Conservation (phyloP, 208 protist species). For the Trichomonas gallinae region DNA sequence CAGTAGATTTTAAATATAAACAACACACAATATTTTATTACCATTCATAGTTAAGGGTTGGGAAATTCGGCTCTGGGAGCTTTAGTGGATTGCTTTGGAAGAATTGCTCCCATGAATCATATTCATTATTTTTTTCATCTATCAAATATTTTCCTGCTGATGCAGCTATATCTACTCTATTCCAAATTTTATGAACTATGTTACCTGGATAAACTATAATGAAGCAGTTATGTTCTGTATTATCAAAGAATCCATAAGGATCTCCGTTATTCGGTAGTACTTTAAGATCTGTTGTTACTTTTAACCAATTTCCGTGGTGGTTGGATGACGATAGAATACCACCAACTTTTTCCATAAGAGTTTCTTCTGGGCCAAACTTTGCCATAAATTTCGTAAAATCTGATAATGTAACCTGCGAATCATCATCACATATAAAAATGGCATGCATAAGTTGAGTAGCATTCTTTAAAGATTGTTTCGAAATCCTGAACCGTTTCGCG, state of each 20-base stretch:
- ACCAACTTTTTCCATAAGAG: background rate
- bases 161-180: background rate
- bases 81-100: background rate
- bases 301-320: background rate
- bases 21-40: too few species aligned
- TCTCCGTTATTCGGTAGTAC: background rate
- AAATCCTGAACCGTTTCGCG: background rate
- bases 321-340: background rate
- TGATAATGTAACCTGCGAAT: background rate
- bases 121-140: background rate
- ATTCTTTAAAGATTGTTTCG: background rate
- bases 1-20: too few species aligned
- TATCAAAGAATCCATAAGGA: background rate
- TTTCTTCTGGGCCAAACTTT: constrained; percentile 16
- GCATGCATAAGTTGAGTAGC: background rate
- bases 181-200: background rate
- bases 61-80: background rate
- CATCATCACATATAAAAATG: background rate
- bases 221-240: background rate
- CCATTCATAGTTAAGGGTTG: too few species aligned
- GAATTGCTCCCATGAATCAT: background rate
- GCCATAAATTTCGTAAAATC: constrained; percentile 11
- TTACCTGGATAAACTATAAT: background rate
- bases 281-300: background rate
- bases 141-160: background rate